Percentiles rank a stretch among this genome's conserved stretches.
These are phyloP conservation scores for Angophora floribunda DNA, from an alignment of 345 rosid species.

Conservation along the genomic window DNA sequence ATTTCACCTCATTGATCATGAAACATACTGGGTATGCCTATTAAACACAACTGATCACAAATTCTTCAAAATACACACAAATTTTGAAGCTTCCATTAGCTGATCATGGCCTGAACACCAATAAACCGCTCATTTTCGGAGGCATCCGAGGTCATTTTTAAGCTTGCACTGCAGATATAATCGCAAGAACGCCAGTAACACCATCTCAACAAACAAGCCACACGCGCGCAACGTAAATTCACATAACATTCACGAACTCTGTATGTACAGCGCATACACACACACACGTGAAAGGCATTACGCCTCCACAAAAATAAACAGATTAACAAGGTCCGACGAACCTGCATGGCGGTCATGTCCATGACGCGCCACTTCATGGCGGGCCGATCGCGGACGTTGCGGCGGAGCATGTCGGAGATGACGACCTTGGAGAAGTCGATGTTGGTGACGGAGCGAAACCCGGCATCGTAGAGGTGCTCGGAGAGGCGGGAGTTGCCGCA, in stretches of 20 bases:
- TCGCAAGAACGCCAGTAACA: not conserved
- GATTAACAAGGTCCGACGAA: not conserved
- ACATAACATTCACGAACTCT: not conserved
- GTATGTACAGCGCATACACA: not conserved
- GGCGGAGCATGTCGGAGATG: conserved; percentile 80
- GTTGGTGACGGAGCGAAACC: conserved; percentile 60
- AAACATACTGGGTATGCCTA: not conserved
- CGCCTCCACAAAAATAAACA: not conserved
- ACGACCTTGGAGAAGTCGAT: conserved; percentile 88
- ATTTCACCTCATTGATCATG: not conserved
- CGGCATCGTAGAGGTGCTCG: conserved; percentile 79
- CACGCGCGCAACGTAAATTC: not conserved
- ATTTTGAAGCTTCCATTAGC: not conserved
- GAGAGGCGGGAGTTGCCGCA: conserved; percentile 86
- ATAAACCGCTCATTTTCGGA: not conserved
- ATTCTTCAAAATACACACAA: not conserved
- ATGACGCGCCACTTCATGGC: conserved; percentile 84
- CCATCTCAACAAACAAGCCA: not conserved
- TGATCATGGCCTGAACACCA: no score
- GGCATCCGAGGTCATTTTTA: not conserved
- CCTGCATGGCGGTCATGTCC: conserved; percentile 91
- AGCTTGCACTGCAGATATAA: not conserved
- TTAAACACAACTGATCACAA: not conserved
- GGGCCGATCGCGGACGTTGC: conserved; percentile 71
- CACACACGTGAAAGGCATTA: not conserved